Conservation (phyloP, 2,329 filamentous ascomycete species). For the Microcyclosporella mali region DNA sequence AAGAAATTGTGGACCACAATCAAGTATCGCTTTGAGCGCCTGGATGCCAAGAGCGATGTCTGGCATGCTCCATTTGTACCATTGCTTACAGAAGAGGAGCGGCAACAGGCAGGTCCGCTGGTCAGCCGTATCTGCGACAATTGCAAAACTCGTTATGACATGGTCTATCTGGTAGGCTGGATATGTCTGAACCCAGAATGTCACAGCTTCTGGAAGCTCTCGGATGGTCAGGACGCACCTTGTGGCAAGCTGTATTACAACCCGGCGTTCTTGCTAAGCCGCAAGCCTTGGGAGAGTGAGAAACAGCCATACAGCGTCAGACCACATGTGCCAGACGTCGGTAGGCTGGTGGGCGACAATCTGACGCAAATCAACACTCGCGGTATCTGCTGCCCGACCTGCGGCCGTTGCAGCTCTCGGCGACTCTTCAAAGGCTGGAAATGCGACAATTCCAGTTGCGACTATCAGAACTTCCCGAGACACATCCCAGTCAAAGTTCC, state of each 20-base stretch:
- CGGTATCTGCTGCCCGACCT: conserved; percentile 62
- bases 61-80: conserved; percentile 26
- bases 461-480: conserved; percentile 31
- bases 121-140: conserved; percentile 31
- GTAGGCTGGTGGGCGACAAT: conserved; percentile 39
- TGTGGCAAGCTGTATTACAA: conserved; percentile 45
- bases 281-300: conserved; percentile 40
- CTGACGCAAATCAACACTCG: conserved; percentile 50
- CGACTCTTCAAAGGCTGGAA: conserved; percentile 57
- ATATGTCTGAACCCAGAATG: conserved; percentile 54
- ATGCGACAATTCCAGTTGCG: conserved; percentile 50
- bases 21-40: conserved; percentile 61
- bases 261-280: conserved; percentile 51
- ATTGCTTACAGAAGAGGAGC: conserved; percentile 4
- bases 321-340: conserved; percentile 34
- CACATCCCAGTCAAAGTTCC: conserved; percentile 22
- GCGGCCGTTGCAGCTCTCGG: conserved; percentile 56
- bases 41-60: conserved; percentile 46
- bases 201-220: conserved; percentile 48
- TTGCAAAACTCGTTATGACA: conserved; percentile 32
- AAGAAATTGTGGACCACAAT: conserved; percentile 35
- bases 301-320: conserved; percentile 36
- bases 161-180: conserved; percentile 47
- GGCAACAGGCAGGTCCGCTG: conserved; percentile 3
- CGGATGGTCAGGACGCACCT: conserved; percentile 26